Base-by-base conservation (phyloP, 2,329 filamentous ascomycete species). In the Monilinia polystroma region DNA sequence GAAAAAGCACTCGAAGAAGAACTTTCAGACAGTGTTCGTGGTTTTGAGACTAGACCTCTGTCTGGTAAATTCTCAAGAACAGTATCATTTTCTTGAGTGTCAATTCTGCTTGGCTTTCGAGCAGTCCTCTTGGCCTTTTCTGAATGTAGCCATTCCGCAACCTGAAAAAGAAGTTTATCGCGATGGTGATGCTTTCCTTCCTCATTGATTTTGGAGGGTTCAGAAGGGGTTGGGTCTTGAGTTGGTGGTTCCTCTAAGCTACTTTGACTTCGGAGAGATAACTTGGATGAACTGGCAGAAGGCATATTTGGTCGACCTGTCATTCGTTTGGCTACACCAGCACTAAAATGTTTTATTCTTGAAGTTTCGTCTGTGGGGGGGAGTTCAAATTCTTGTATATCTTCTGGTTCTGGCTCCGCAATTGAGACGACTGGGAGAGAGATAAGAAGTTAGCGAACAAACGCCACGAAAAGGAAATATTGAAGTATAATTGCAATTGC, bases 91-190 rank as follows among this genome's bases (percentile, higher is more conserved):
- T 72, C 72, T 5, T 72, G 49, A 41, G 64, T 69, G 55, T 73
- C 67, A 59, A 73, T 72, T 77, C 81, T 73, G 77, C 78, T 81
- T 74, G 81, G 77, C 74, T 83, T 86, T 62, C 83, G 82, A 12
- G 82, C 78, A 51, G 84, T 83, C 72, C 87, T 87, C 77, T 90
- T 91, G 43, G 82, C 79, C 75, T 89, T 90, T 78, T 97, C 93
- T 60, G 89, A 85, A 72, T 93, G 87, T 51, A 97, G 80, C 94
- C 94, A 98, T 71, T 91, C 87, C 35, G 86, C 84, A 18, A 97
- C 87, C 75, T 96, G 91, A 26, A 87, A 83, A 38, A 95, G 79
- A 10, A 96, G 78, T 70, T 82, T 85, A 71, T 87, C 72, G 53
- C 74, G 76, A 63, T 75, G 72, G 23, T 74, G 76, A 67, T 77